Evolutionary conservation across 2,329 filamentous ascomycete species (phyloP).

Genomic region (Colletotrichum spinosum): DNA sequence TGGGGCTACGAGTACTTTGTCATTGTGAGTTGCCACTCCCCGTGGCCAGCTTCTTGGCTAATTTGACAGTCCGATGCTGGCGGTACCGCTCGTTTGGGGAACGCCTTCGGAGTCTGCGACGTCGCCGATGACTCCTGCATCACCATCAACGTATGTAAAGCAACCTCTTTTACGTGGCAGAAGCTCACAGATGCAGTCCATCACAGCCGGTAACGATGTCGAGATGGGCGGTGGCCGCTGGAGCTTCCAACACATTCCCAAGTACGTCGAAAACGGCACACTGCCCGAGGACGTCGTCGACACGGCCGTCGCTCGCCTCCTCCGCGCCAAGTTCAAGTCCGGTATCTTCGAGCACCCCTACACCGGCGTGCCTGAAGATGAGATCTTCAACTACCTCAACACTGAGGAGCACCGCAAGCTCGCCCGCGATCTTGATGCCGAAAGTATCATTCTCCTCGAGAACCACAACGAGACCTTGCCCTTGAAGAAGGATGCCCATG

Average conservation of each 20-base stretch:
- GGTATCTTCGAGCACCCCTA: constrained; percentile 80
- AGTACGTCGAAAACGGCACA: constrained; percentile 70
- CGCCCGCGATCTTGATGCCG: constrained; percentile 72
- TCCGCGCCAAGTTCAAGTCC: constrained; percentile 75
- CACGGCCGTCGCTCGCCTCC: constrained; percentile 72
- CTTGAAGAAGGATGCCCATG: constrained; percentile 71
- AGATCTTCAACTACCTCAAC: constrained; percentile 71
- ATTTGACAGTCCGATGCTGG: constrained; percentile 67
- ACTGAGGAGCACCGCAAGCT: constrained; percentile 68
- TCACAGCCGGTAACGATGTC: constrained; percentile 77
- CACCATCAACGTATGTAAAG: constrained; percentile 61
- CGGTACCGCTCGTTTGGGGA: constrained; percentile 75
- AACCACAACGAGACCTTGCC: constrained; percentile 66
- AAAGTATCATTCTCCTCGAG: constrained; percentile 71
- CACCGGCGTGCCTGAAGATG: constrained; percentile 64
- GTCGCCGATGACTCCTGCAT: constrained; percentile 73
- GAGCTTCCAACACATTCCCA: constrained; percentile 75
- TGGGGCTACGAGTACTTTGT: constrained; percentile 81
- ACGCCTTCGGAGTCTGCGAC: constrained; percentile 72
- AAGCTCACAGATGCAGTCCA: constrained; percentile 50
- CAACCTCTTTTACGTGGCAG: neutral
- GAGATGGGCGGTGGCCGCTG: constrained; percentile 84
- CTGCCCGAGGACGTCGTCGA: constrained; percentile 71
- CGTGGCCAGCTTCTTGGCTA: neutral
- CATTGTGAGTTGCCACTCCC: constrained; percentile 43